Evolutionary conservation across 768 basidiomycete species (phyloP), one percentile per base, ranked within the genome.

Genomic region (Boletus coccyginus): DNA sequence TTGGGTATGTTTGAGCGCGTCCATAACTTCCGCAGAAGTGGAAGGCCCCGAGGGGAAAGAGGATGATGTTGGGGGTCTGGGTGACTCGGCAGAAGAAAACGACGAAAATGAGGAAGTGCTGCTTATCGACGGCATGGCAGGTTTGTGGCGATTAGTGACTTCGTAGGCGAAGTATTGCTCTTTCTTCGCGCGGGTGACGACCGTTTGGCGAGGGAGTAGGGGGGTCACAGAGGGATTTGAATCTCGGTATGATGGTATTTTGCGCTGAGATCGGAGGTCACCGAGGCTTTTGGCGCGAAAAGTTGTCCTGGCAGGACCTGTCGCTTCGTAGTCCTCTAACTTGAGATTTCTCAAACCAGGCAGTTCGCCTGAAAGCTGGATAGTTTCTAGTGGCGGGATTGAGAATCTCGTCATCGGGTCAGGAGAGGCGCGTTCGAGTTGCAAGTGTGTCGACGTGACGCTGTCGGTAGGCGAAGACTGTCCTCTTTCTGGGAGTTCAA

Each of bases 1-100:
- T 68, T 97, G 94, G 14, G 91, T 91, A 58, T 78, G 73, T n/a
- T 88, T 84, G 44, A 97, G 79, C 8, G 87, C 85, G 55, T 88
- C 87, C 72, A 89, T 78, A 7, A 92, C 82, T 64, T 90, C 86
- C 2, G 78, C 71, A 46, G 85, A 77, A 24, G 81, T 85, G 38
- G 85, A 84, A 45, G 88, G 85, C 5, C 92, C 92, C 39, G 78
- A 78, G 40, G 90, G 92, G 65, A 92, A 90, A 27, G 70, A 52
- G 10, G 83, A 78, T 3, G 82, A 76, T 21, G 77, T 72, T 10
- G 78, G 70, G 19, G 72, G 66, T n/a, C 65, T 70, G 24, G 71
- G 67, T 5, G 84, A 85, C 42, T 84, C 84, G 60, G 79, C 75
- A 44, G 87, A 87, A 33, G 87, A 88, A 61, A 81, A 76, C 0